phyloP scores from a whole-genome alignment of 1,284 basidiomycete species.

The Microbotryum intermedium region DNA sequence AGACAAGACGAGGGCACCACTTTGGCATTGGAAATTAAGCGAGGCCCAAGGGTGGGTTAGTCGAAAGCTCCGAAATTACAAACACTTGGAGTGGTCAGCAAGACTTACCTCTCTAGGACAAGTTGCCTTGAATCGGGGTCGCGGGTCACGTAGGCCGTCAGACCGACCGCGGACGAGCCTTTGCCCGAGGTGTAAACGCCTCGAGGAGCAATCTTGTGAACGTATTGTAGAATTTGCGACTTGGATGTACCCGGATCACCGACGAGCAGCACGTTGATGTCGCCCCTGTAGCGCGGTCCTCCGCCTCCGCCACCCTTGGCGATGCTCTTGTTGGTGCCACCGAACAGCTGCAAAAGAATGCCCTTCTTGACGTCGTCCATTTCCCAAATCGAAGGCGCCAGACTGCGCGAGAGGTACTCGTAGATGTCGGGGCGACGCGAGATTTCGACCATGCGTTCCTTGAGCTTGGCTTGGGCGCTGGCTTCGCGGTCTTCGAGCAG shows the following conservation, averaged over 20 bases:
- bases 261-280: slow-evolving; percentile 94
- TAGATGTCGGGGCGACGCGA: slow-evolving; percentile 75
- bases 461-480: slow-evolving; percentile 45
- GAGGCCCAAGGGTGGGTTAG: neutral
- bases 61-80: neutral
- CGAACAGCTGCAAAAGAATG: slow-evolving; percentile 88
- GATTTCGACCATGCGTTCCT: slow-evolving; percentile 57
- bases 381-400: slow-evolving; percentile 94
- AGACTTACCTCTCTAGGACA: slow-evolving; percentile 77
- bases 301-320: slow-evolving; percentile 85
- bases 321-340: slow-evolving; percentile 94
- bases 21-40: slow-evolving; percentile 40
- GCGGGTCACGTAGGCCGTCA: slow-evolving; percentile 95
- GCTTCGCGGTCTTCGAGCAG: slow-evolving; percentile 44
- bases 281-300: slow-evolving; percentile 90
- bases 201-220: slow-evolving; percentile 95
- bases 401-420: slow-evolving; percentile 69
- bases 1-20: slow-evolving; percentile 90
- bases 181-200: slow-evolving; percentile 97
- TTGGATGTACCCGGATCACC: slow-evolving; percentile 98
- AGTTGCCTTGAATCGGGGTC: slow-evolving; percentile 97
- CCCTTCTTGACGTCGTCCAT: slow-evolving; percentile 99
- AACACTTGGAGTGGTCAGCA: neutral
- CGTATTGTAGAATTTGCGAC: slow-evolving; percentile 93
- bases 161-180: slow-evolving; percentile 93